These are phyloP conservation scores for Silene conica DNA, from an alignment of 148 eudicot genomes.

Conservation along the genomic window DNA sequence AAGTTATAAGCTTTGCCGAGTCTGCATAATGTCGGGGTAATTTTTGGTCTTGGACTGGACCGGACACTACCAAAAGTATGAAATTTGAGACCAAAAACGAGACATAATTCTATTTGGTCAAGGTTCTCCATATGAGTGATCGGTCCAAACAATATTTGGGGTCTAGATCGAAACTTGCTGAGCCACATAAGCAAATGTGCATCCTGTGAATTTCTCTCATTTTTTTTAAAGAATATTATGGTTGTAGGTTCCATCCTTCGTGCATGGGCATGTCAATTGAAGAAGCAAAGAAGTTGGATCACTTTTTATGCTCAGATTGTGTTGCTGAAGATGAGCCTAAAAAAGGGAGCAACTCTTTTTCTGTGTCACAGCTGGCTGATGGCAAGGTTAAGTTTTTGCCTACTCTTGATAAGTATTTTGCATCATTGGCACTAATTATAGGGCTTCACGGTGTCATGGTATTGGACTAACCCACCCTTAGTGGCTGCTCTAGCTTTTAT, in stretches of 20 bases:
- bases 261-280: constrained; percentile 95
- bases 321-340: constrained; percentile 59
- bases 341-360: constrained; percentile 48
- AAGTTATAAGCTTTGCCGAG: neutral
- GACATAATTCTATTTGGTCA: neutral
- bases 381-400: constrained; percentile 49
- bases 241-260: constrained; percentile 84
- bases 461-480: neutral
- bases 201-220: neutral
- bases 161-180: neutral
- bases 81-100: no score
- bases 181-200: neutral
- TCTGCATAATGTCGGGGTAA: neutral
- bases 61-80: neutral
- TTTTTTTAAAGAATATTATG: constrained; percentile 2
- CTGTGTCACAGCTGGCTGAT: constrained; percentile 47
- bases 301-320: constrained; percentile 83
- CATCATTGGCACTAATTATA: constrained; percentile 6
- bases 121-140: neutral
- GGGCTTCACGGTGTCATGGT: neutral
- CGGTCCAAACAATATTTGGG: neutral
- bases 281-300: constrained; percentile 87
- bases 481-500: neutral
- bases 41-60: neutral
- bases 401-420: constrained; percentile 12